Evolutionary conservation across 306 rosid genomes (phyloP), one percentile per base, ranked within the genome.

Genomic region (Vigna mungo): DNA sequence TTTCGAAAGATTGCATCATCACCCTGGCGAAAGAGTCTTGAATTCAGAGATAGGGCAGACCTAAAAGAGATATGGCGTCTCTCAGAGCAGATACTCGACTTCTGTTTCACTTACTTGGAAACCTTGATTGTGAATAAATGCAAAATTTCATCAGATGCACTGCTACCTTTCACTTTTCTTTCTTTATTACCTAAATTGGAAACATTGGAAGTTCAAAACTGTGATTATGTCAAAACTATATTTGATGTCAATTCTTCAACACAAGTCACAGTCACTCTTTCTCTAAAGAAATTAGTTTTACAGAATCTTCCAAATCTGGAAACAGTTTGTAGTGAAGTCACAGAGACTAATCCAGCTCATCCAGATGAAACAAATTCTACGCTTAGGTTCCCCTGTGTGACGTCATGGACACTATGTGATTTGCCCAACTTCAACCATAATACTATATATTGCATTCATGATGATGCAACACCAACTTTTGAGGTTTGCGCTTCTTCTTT

Each of bases 31-130:
- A 0, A 36, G 39, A 1, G 8, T 5, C 8, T 36, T 36, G 8
- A 36, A 6, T 6, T 36, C 0, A 36, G 8, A 36, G 6, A 6
- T 36, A 36, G 39, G 39, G 8, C 8, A 36, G 36, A 32, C 36
- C 55, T 58, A 15, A 68, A 58, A 25, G 56, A 56, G 10, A 41
- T 73, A 44, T 73, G 78, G 78, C 44, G 1, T 23, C 56, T 44
- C 2, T 41, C 61, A 49, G 2, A 5, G 44, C 30, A 55, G 16
- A 36, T 73, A n/a, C 30, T 46, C 7, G 43, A 73, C n/a, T 23
- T 12, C 32, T 61, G 53, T 88, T 73, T 73, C 43, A 21, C 10
- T 17, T 23, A 73, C 30, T 73, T 73, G 44, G 7, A 0, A 1
- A 11, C 1, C 2, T 41, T 73, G 27, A n/a, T 4, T 10, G 68